These are phyloP conservation scores for Bacterosira constricta DNA, from an alignment of 108 stramenopile genomes.

Conservation along the genomic window DNA sequence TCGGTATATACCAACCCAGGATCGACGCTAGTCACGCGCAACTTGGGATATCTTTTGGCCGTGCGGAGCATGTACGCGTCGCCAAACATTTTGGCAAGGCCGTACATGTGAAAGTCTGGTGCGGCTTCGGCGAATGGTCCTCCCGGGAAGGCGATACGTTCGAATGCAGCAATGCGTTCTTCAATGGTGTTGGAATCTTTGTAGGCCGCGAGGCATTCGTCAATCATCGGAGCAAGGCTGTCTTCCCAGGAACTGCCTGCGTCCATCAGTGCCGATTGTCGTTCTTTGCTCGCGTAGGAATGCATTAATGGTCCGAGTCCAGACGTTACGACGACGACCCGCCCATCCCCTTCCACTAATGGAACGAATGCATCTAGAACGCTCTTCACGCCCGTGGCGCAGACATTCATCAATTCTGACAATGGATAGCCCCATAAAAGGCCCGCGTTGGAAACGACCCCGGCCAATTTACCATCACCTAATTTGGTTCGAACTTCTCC, in stretches of 20 bases:
- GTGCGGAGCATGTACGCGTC: slow-evolving; percentile 38
- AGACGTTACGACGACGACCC: slow-evolving; percentile 38
- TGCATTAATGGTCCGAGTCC: slow-evolving; percentile 44
- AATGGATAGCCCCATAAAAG: slow-evolving; percentile 48
- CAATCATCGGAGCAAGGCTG: slow-evolving; percentile 8
- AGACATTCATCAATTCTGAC: slow-evolving; percentile 35
- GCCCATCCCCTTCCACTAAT: slow-evolving; percentile 22
- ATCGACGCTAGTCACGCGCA: slow-evolving; percentile 33
- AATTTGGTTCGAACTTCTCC: neutral
- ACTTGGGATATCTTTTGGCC: slow-evolving; percentile 21
- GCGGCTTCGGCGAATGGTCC: slow-evolving; percentile 45
- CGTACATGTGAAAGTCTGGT: slow-evolving; percentile 54
- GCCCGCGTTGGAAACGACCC: slow-evolving; percentile 42
- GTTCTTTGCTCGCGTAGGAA: slow-evolving; percentile 16
- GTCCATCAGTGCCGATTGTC: slow-evolving; percentile 6
- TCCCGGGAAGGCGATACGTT: slow-evolving; percentile 32
- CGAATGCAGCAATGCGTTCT: slow-evolving; percentile 30
- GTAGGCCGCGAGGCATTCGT: slow-evolving; percentile 15
- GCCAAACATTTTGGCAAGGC: slow-evolving; percentile 50
- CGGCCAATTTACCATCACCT: slow-evolving; percentile 4
- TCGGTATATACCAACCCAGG: slow-evolving; percentile 50
- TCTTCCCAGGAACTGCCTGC: slow-evolving; percentile 19
- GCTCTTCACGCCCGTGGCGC: slow-evolving; percentile 24
- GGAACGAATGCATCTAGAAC: slow-evolving; percentile 42
- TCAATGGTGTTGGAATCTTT: neutral